Conservation (phyloP, 371 early-diverging fungal species). For the Apophysomyces trapeziformis region DNA sequence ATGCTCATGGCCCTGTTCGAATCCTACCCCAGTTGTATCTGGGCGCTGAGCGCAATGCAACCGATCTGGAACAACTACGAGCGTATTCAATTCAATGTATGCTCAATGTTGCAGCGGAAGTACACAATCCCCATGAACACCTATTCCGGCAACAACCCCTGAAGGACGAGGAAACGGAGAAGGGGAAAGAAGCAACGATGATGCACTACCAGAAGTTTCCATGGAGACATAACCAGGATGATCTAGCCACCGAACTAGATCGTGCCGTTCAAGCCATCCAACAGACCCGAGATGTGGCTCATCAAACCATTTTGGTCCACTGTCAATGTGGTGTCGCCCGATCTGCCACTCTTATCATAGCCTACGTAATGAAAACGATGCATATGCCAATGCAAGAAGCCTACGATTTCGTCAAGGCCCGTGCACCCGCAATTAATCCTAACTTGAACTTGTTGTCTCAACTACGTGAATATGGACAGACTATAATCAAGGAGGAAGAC, state of each 20-base stretch:
- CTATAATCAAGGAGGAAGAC: not conserved
- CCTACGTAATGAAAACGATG: slow-evolving; percentile 82
- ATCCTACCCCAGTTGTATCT: slow-evolving; percentile 76
- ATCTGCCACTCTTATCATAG: slow-evolving; percentile 86
- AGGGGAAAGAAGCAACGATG: slow-evolving; percentile 12
- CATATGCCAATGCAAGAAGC: slow-evolving; percentile 69
- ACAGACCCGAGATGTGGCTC: slow-evolving; percentile 49
- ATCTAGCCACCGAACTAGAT: slow-evolving; percentile 66
- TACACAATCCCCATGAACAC: slow-evolving; percentile 48
- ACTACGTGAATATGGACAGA: slow-evolving; percentile 74
- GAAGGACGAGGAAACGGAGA: slow-evolving; percentile 19
- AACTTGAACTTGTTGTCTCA: slow-evolving; percentile 82
- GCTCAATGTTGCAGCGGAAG: slow-evolving; percentile 83
- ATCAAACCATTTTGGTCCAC: slow-evolving; percentile 77
- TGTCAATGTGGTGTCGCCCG: slow-evolving; percentile 92
- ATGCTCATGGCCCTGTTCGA: slow-evolving; percentile 50
- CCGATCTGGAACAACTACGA: slow-evolving; percentile 44
- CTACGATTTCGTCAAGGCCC: slow-evolving; percentile 74
- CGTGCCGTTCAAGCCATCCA: slow-evolving; percentile 77
- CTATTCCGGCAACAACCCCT: slow-evolving; percentile 28
- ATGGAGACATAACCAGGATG: slow-evolving; percentile 83
- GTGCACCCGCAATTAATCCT: slow-evolving; percentile 77
- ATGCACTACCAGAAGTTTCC: slow-evolving; percentile 62
- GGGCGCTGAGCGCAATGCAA: slow-evolving; percentile 70
- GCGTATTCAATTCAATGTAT: slow-evolving; percentile 59